Evolutionary conservation across 768 basidiomycete species (phyloP), one percentile per base, ranked within the genome.

Genomic region (Sarcodon aspratus): DNA sequence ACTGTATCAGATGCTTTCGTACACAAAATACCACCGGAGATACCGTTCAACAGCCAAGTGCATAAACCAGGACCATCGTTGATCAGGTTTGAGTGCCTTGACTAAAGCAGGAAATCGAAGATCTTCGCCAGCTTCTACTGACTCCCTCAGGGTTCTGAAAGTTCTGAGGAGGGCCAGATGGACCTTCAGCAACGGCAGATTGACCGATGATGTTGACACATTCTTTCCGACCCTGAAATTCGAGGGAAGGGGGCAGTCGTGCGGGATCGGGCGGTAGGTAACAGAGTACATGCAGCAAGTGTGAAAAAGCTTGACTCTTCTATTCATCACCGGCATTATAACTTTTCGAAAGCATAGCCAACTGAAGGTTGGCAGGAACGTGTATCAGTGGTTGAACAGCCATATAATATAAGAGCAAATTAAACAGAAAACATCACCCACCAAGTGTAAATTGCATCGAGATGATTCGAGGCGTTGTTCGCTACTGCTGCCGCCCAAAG

Each of bases 1-100:
- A 33, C 47, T 38, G 10, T 46, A 15, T 37, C 49, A 27, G 21
- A 27, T 27, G 21, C 9, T 21, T 15, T 31, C 2, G 36, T 21
- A 33, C 43, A 51, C 40, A 27, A n/a, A n/a, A 35, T 37, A 34
- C 9, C n/a, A 10, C 21, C 13, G 9, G 2, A 50, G 34, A 13
- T 21, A 55, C 54, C 54, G 44, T 35, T 55, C 54, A 11, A 52
- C 48, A 8, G 54, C 54, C 8, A 55, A 49, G 6, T 45, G 37
- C 12, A 55, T 38, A 21, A 55, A 52, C 49, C 48, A 50, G 6
- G 34, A 45, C 54, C 54, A 55, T 8, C 51, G 37, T 35, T 47
- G 38, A n/a, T 32, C 7, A 2, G 51, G 45, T 1, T 44, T 45
- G 1, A 47, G 31, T 13, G 5, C 32, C 2, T 27, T 40, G 12